These are phyloP conservation scores for Venturiaceae sp. DNA, from an alignment of 2,329 filamentous ascomycete genomes.

Conservation along the genomic window DNA sequence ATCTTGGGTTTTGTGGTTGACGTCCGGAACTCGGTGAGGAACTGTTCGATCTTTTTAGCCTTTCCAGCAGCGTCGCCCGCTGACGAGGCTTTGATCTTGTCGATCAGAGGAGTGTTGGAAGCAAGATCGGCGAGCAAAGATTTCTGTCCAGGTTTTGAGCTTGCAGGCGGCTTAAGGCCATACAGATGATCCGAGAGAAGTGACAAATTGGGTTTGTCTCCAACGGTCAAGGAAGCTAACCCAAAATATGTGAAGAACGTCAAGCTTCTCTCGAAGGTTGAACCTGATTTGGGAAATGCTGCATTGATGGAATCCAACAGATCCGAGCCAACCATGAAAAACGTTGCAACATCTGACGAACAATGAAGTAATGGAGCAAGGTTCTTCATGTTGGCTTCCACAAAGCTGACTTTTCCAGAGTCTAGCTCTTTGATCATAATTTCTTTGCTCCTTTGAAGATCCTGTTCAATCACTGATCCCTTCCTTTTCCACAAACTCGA, in stretches of 20 bases:
- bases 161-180: conserved; percentile 62
- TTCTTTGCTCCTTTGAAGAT: conserved; percentile 51
- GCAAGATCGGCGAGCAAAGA: conserved; percentile 72
- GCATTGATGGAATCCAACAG: conserved; percentile 67
- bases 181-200: conserved; percentile 77
- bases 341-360: conserved; percentile 45
- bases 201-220: conserved; percentile 58
- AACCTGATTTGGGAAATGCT: conserved; percentile 56
- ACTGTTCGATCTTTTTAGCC: conserved; percentile 50
- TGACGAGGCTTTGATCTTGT: conserved; percentile 34
- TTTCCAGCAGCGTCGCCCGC: background rate
- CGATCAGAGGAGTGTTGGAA: conserved; percentile 67
- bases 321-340: conserved; percentile 78
- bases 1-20: conserved; percentile 41
- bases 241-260: conserved; percentile 68
- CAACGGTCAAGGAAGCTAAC: conserved; percentile 59
- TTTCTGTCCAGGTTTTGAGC: conserved; percentile 28
- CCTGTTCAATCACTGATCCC: conserved; percentile 36
- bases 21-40: conserved; percentile 48
- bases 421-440: conserved; percentile 55
- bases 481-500: conserved; percentile 42
- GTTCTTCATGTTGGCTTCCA: conserved; percentile 45
- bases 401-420: conserved; percentile 44
- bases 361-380: conserved; percentile 56
- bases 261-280: conserved; percentile 54